phyloP scores from a whole-genome alignment of 1,139 yeast species.

The Taphrina wiesneri region DNA sequence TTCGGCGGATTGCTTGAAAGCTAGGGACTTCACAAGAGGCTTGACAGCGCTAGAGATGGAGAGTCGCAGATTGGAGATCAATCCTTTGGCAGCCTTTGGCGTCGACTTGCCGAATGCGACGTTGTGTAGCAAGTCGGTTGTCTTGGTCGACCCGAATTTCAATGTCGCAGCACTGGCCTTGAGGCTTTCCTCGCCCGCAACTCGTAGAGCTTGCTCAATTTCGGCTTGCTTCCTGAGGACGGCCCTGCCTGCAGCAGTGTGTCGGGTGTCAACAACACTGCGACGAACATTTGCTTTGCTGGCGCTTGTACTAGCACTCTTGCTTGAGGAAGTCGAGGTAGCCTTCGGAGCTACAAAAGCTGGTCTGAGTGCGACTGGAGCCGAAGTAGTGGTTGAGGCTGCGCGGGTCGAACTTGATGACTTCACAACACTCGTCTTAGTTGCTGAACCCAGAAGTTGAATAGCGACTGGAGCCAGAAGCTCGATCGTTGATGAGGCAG shows the following conservation, averaged over 20 bases:
- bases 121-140: not conserved
- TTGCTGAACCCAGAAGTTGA: not conserved
- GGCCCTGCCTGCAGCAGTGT: constrained; percentile 10
- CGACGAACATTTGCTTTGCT: not conserved
- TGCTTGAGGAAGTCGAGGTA: not conserved
- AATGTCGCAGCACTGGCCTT: not conserved
- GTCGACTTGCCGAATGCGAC: not conserved
- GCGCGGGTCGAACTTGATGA: not conserved
- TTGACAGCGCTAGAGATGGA: not conserved
- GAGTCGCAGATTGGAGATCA: not conserved
- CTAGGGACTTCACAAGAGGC: not conserved
- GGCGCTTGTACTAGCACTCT: not conserved
- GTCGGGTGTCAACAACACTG: not conserved
- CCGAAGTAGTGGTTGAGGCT: not conserved
- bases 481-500: not conserved
- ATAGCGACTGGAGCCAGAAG: not conserved
- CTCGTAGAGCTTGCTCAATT: not conserved
- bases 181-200: not conserved
- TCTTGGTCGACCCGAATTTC: not conserved
- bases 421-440: not conserved
- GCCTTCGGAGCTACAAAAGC: not conserved
- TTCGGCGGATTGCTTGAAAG: not conserved
- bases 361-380: not conserved
- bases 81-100: not conserved
- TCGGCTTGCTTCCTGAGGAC: not conserved